A percentile compares a stretch with the other conserved stretches of the same genome.
phyloP scores from a whole-genome alignment of 2,329 filamentous ascomycete genomes.

The Arthrobotrys pseudoclavata region DNA sequence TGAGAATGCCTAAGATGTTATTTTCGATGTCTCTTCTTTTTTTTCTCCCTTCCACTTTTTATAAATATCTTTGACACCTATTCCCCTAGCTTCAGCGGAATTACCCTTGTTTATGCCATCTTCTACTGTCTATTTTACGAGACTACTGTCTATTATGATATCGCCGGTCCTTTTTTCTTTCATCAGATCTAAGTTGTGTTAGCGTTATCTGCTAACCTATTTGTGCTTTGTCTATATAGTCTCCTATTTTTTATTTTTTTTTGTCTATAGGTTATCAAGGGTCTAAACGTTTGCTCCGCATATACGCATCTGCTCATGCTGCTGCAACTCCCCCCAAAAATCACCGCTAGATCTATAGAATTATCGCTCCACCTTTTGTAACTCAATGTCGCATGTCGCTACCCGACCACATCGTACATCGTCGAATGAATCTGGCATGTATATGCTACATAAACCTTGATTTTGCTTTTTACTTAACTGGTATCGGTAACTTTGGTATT shows the following conservation, averaged over 20 bases:
- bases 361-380: background rate
- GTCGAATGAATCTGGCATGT: background rate
- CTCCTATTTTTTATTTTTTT: background rate
- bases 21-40: background rate
- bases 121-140: background rate
- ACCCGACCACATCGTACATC: background rate
- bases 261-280: background rate
- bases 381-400: background rate
- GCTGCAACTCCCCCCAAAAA: no score
- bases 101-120: background rate
- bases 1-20: background rate
- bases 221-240: background rate
- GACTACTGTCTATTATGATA: no score
- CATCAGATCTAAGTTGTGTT: background rate
- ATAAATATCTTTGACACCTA: background rate
- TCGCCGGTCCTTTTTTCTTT: background rate
- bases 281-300: background rate
- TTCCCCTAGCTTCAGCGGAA: background rate
- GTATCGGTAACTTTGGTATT: background rate
- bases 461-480: background rate
- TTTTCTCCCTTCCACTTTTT: background rate
- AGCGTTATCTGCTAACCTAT: no score
- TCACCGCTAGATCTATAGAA: background rate
- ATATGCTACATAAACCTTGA: background rate
- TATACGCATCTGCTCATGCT: background rate